Conservation (phyloP, 257 asterid genomes). For the Forsythia suspensa region DNA sequence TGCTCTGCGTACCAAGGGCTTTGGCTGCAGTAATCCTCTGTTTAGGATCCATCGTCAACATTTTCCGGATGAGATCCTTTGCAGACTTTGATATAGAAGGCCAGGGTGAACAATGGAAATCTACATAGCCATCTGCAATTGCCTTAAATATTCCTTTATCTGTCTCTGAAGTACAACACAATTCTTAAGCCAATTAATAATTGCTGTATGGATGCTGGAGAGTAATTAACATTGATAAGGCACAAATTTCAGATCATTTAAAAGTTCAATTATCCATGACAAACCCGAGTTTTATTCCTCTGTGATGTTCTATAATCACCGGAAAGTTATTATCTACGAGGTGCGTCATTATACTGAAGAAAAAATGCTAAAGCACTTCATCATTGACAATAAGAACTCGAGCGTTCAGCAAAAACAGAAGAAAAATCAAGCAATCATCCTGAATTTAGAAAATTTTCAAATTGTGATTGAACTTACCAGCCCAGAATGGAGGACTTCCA, state of each 20-base stretch:
- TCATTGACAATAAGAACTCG: neutral
- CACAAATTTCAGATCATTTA: no score
- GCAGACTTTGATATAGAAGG: conserved; percentile 58
- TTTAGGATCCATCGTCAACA: conserved; percentile 51
- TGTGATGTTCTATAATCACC: neutral
- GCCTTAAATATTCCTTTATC: conserved; percentile 63
- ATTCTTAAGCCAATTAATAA: neutral
- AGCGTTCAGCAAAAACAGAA: neutral
- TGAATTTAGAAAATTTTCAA: neutral
- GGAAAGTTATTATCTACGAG: neutral
- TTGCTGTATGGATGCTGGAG: neutral
- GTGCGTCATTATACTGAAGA: neutral
- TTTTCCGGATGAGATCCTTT: conserved; percentile 63
- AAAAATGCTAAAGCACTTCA: neutral
- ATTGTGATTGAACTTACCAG: conserved; percentile 34
- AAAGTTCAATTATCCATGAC: neutral
- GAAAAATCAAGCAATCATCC: neutral
- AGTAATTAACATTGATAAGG: neutral
- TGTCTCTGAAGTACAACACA: conserved; percentile 35
- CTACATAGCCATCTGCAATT: conserved; percentile 42
- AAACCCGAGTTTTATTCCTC: no score
- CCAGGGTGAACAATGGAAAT: conserved; percentile 56
- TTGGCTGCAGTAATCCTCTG: conserved; percentile 60
- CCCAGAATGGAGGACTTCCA: conserved; percentile 81
- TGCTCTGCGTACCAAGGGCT: conserved; percentile 47